These are phyloP conservation scores for Ganoderma boninense DNA, from an alignment of 1,284 basidiomycete species.

Conservation along the genomic window DNA sequence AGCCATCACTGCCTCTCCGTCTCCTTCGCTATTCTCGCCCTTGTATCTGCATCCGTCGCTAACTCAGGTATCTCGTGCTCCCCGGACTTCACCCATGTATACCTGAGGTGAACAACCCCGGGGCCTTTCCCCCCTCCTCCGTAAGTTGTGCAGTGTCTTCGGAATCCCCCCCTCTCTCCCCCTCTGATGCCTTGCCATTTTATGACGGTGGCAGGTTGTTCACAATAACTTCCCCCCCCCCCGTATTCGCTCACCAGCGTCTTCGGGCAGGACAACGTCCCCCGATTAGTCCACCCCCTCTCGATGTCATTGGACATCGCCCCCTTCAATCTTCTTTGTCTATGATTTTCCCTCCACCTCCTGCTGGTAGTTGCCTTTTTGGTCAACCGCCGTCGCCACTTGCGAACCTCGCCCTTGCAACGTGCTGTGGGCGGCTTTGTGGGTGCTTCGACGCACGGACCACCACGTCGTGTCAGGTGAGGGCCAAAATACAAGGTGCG, in stretches of 20 bases:
- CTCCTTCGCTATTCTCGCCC: neutral
- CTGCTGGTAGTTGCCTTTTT: neutral
- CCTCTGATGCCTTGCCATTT: neutral
- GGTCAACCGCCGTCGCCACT: neutral
- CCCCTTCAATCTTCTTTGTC: neutral
- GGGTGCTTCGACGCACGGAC: slow-evolving; percentile 1
- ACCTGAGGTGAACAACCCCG: neutral
- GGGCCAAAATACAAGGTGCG: neutral
- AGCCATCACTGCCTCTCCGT: neutral
- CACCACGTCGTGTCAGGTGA: neutral
- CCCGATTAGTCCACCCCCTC: neutral
- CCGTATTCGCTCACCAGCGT: neutral
- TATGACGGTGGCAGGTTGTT: neutral
- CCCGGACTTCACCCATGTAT: neutral
- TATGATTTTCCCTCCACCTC: neutral
- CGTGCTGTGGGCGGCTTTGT: neutral
- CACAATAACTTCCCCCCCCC: neutral
- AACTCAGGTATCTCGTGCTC: neutral
- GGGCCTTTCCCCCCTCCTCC: neutral
- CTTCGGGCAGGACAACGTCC: neutral
- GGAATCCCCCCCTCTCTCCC: neutral
- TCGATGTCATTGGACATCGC: neutral
- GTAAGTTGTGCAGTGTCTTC: neutral
- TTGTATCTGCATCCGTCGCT: neutral
- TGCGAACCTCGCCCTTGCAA: neutral